Conservation (phyloP, 768 basidiomycete genomes). For the Lactarius hengduanensis region DNA sequence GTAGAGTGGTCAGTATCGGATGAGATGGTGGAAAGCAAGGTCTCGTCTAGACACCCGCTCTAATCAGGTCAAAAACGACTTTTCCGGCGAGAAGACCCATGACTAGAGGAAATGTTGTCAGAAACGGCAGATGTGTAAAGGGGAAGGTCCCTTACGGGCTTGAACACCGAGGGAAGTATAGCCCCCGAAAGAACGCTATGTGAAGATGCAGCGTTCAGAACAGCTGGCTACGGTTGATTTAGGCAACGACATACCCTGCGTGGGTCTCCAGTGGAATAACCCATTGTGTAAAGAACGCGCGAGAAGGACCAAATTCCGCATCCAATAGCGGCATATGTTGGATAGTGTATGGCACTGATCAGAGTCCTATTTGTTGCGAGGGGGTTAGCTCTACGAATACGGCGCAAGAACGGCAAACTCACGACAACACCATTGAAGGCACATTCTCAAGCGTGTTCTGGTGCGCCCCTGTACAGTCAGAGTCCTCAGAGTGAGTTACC, state of each 20-base stretch:
- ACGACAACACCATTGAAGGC: slow-evolving; percentile 33
- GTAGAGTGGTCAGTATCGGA: neutral
- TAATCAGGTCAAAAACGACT: slow-evolving; percentile 16
- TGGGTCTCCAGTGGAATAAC: slow-evolving; percentile 48
- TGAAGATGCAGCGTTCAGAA: neutral
- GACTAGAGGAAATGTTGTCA: slow-evolving; percentile 12
- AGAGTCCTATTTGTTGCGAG: slow-evolving; percentile 37
- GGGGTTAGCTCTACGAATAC: neutral
- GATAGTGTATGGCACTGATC: slow-evolving; percentile 43
- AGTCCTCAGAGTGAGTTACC: neutral
- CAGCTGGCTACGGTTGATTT: neutral
- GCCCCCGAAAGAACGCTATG: neutral
- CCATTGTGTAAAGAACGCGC: slow-evolving; percentile 47
- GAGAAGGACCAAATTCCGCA: slow-evolving; percentile 42
- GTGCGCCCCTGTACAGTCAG: slow-evolving; percentile 52
- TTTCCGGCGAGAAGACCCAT: slow-evolving; percentile 9
- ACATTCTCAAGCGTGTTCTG: slow-evolving; percentile 51
- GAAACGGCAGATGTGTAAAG: neutral
- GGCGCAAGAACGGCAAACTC: slow-evolving; percentile 1
- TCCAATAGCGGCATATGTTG: slow-evolving; percentile 41
- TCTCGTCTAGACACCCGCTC: slow-evolving; percentile 12
- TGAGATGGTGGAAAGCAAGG: neutral
- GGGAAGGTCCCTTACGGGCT: neutral
- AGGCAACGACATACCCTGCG: slow-evolving; percentile 36
- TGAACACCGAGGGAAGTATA: neutral